Evolutionary conservation across 1,139 yeast species (phyloP).

Genomic region (Candida sp.): DNA sequence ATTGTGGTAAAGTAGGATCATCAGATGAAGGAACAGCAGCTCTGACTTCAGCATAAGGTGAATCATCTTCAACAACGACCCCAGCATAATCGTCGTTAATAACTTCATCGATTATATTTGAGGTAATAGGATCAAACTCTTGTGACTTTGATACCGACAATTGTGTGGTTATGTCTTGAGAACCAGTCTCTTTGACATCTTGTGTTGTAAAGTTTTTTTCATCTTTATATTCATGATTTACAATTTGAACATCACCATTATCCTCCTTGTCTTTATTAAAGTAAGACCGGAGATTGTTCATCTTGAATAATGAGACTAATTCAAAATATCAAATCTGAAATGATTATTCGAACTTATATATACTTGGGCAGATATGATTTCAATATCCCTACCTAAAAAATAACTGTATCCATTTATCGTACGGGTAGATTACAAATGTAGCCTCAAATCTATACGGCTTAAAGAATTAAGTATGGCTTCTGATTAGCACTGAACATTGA

Average conservation of each 20-base stretch:
- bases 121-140: conserved; percentile 36
- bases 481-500: too few species aligned
- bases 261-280: background rate
- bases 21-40: conserved; percentile 66
- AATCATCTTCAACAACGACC: conserved; percentile 45
- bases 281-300: background rate
- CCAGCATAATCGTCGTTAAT: conserved; percentile 43
- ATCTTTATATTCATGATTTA: background rate
- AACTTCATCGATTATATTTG: conserved; percentile 20
- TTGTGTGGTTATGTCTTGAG: conserved; percentile 1
- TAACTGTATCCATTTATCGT: background rate
- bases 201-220: background rate
- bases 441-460: background rate
- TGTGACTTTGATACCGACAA: conserved; percentile 27
- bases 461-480: background rate
- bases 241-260: background rate
- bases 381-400: background rate
- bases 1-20: conserved; percentile 53
- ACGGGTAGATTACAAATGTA: background rate
- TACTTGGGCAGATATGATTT: too few species aligned
- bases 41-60: conserved; percentile 68
- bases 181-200: background rate
- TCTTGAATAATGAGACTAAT: background rate
- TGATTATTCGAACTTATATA: too few species aligned
- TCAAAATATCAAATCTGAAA: background rate